Base-by-base conservation (phyloP, 352 stramenopile genomes). In the Pythium dissimile region DNA sequence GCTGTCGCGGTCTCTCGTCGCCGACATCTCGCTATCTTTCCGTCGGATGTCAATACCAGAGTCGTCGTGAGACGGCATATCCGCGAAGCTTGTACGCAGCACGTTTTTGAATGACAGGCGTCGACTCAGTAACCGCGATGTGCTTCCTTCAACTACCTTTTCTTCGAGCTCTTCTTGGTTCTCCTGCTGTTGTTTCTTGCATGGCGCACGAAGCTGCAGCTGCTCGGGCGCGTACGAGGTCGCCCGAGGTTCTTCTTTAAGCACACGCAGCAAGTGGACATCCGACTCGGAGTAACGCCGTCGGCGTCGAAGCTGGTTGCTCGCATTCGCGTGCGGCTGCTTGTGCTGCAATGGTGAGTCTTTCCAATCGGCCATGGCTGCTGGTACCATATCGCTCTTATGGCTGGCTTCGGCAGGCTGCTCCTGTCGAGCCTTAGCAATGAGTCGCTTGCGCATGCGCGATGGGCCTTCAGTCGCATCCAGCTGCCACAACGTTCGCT, bases 391-490 rank as follows among this genome's bases (percentile, higher is more conserved):
- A 13, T 20, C 15, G 34, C 12, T 37, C 7, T 15, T 49, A 5
- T 20, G 26, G 23, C 34, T 37, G 16, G 31, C 30, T 43, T n/a
- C 16, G 21, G 18, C 30, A n/a, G 30, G 23, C 12, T 37, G 12
- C 28, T 32, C 31, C 31, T 12, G 30, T 18, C 47, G 42, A 18
- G 49, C 21, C 24, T 66, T 69, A 4, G 51, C 43, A 27, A 71
- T 35, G 0, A 86, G 67, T 1, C 80, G 64, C 49, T 89, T 90
- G 7, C 80, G 70, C 78, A 89, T 90, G 31, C 80, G 59, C 24
- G 73, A 70, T 3, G 80, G 79, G 1, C 80, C 78, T 75, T 90
- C 80, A 0, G 78, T 90, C 41, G 78, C 81, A 56, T 90, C 78
- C 27, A 90, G 59, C 5, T 69, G 62, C 76, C 73, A 75, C 2